Percentiles rank a stretch among this genome's conserved stretches.
phyloP scores from a whole-genome alignment of 2,329 filamentous ascomycete species.

The Colletotrichum sp. region DNA sequence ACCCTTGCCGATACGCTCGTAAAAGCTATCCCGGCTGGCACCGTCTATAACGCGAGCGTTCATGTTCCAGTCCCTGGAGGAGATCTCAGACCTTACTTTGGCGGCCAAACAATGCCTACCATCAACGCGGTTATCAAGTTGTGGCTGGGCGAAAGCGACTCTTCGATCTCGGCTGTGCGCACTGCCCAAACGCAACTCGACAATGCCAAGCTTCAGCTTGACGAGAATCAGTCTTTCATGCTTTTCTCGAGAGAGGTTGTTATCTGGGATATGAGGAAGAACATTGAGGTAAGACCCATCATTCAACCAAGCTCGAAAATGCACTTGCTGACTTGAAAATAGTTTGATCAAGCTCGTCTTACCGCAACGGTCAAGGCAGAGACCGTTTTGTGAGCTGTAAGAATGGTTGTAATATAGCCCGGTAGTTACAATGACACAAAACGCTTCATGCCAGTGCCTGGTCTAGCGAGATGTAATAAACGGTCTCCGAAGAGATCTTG shows the following conservation, averaged over 20 bases:
- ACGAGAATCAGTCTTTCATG: conserved; percentile 9
- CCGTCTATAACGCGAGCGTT: background rate
- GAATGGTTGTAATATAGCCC: background rate
- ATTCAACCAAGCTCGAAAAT: background rate
- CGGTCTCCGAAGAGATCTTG: background rate
- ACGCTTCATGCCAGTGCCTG: background rate
- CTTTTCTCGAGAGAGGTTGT: background rate
- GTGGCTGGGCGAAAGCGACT: background rate
- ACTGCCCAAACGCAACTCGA: background rate
- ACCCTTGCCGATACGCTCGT: background rate
- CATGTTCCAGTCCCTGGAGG: background rate
- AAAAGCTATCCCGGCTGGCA: background rate
- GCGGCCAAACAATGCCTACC: background rate
- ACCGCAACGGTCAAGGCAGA: background rate
- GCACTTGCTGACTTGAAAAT: background rate
- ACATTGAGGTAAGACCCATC: background rate
- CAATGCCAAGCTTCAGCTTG: background rate
- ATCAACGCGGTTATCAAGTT: conserved; percentile 7
- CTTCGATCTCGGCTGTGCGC: background rate
- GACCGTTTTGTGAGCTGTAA: background rate
- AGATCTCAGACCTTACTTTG: background rate
- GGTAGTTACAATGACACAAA: background rate
- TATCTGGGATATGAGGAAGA: background rate
- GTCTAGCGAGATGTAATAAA: background rate
- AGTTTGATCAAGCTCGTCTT: background rate